Base-by-base conservation (phyloP, 169 alveolate genomes). In the Plasmodium gallinaceum region DNA sequence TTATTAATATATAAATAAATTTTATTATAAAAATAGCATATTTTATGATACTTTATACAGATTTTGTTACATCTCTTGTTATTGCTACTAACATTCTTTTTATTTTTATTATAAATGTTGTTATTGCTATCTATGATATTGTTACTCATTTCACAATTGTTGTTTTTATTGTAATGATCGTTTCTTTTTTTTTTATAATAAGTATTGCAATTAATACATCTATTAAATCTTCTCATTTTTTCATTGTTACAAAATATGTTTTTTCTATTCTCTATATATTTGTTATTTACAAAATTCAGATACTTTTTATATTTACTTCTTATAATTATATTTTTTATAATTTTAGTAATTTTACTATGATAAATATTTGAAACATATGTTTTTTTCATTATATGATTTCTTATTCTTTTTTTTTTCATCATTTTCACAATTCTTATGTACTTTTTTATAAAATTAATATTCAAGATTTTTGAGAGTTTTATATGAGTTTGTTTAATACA, bases 311-410 rank as follows among this genome's bases (percentile, higher is more conserved):
- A 57, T 52, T 57, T 80, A 52, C 22, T 54, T 68, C 18, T 80
- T 9, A 22, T 22, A 52, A 68, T 68, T 80, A 8, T 18, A 9
- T 16, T 66, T 65, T 69, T 54, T 83, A 80, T 68, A 54, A 52
- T 14, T 52, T 16, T 51, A n/a, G 64, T 66, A 16, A 80, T 54
- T 9, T 65, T 45, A 68, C 58, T 24, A 10, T 57, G 37, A 42
- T 80, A 20, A 12, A 26, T 20, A 54, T 8, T 8, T 5, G 4
- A 39, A 24, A 14, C 43, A 37, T 52, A 24, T 58, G 51, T 57
- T 20, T 12, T 26, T 54, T 32, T 12, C 39, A 66, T 7, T 32
- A 66, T n/a, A 9, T 18, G 48, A 5, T 43, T 54, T 68, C 24
- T 69, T 12, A 80, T 58, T 57, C 18, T 66, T 46, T 66, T 60